These are phyloP conservation scores for Trichaptum fuscoviolaceum DNA, from an alignment of 768 basidiomycete species.

Conservation along the genomic window DNA sequence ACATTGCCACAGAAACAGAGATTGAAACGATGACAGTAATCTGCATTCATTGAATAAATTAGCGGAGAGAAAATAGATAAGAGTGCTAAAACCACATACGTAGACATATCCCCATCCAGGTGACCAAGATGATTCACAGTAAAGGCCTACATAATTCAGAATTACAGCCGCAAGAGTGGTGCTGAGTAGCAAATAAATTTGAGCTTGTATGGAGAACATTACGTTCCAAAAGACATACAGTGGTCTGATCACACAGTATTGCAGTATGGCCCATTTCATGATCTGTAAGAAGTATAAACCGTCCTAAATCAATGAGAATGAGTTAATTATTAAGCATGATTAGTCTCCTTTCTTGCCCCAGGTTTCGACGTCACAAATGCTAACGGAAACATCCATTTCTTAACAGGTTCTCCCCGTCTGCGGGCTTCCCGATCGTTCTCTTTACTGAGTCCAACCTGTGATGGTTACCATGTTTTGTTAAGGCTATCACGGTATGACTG, in stretches of 20 bases:
- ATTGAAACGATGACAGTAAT: constrained; percentile 57
- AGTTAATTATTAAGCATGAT: neutral
- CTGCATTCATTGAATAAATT: constrained; percentile 25
- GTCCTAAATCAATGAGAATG: constrained; percentile 34
- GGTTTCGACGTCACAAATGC: constrained; percentile 60
- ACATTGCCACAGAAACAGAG: constrained; percentile 76
- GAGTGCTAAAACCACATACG: constrained; percentile 31
- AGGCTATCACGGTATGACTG: neutral
- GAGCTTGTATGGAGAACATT: neutral
- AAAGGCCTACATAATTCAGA: constrained; percentile 58
- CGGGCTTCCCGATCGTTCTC: constrained; percentile 41
- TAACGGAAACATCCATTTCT: constrained; percentile 69
- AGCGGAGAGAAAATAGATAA: neutral
- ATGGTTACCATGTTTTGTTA: neutral
- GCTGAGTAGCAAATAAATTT: constrained; percentile 20
- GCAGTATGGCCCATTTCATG: constrained; percentile 74
- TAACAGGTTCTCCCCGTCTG: constrained; percentile 38
- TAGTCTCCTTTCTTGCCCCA: constrained; percentile 30
- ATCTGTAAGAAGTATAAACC: constrained; percentile 66
- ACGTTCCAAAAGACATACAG: constrained; percentile 29
- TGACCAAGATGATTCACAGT: constrained; percentile 69
- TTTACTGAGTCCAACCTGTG: constrained; percentile 45
- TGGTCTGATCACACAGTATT: constrained; percentile 65
- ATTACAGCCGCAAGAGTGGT: constrained; percentile 59
- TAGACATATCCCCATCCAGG: constrained; percentile 66